Percentiles rank a stretch among this genome's conserved stretches.
phyloP scores from a whole-genome alignment of 2,329 filamentous ascomycete genomes.

The Diaporthe ampelina region DNA sequence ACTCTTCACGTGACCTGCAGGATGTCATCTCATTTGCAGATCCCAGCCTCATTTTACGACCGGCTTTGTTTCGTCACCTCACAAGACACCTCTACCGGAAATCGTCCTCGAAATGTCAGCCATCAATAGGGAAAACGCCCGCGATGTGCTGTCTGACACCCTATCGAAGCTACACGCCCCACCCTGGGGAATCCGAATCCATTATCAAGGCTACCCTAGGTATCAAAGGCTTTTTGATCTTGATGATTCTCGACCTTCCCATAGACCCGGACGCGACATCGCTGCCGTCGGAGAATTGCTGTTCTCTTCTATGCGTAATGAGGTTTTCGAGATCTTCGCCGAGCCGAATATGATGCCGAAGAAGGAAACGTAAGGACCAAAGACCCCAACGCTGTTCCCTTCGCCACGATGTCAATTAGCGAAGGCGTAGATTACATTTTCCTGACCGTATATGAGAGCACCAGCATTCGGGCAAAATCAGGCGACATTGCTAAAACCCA shows the following conservation, averaged over 20 bases:
- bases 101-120: neutral
- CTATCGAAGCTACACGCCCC: neutral
- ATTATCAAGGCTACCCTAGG: neutral
- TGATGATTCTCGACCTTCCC: neutral
- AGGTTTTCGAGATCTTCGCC: neutral
- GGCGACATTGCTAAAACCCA: too few relatives aligned
- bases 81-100: neutral
- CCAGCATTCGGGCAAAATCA: too few relatives aligned
- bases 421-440: too few relatives aligned
- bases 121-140: neutral
- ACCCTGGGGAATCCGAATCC: neutral
- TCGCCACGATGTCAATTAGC: too few relatives aligned
- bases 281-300: neutral
- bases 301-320: neutral
- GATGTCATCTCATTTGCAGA: neutral
- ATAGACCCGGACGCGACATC: neutral
- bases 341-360: too few relatives aligned
- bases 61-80: neutral
- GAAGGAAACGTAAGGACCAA: too few relatives aligned
- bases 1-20: too few relatives aligned
- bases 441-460: too few relatives aligned
- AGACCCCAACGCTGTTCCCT: too few relatives aligned
- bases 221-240: neutral
- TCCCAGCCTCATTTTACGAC: neutral
- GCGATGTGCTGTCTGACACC: neutral